phyloP scores from a whole-genome alignment of 345 rosid genomes.

The Xanthoceras sorbifolium region DNA sequence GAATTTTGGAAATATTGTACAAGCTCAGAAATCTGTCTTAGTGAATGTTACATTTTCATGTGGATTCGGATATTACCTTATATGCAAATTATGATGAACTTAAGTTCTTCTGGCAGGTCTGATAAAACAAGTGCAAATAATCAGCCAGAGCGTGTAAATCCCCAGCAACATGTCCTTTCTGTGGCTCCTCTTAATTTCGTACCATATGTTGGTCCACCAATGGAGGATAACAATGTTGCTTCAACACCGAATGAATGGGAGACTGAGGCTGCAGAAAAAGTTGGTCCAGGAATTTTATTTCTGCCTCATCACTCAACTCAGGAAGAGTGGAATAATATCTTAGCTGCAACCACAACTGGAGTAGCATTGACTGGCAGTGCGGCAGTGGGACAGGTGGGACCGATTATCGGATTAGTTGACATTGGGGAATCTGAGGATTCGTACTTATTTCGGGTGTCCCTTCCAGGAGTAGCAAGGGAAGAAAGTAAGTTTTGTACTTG shows the following conservation, averaged over 20 bases:
- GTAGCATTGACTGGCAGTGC: conserved; percentile 72
- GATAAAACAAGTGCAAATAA: conserved; percentile 22
- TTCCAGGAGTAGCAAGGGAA: conserved; percentile 43
- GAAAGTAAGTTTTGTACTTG: conserved; percentile 41
- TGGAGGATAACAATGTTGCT: conserved; percentile 22
- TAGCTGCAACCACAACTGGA: conserved; percentile 41
- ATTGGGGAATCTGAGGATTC: conserved; percentile 64
- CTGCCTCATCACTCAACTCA: conserved; percentile 48
- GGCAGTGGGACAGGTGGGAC: conserved; percentile 64
- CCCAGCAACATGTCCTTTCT: conserved; percentile 38
- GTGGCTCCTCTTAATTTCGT: conserved; percentile 67
- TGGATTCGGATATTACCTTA: not conserved
- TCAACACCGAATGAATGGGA: conserved; percentile 24
- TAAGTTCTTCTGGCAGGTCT: conserved; percentile 32
- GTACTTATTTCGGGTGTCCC: conserved; percentile 13
- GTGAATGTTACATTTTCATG: conserved; percentile 9
- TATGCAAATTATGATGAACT: conserved; percentile 26
- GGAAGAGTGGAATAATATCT: conserved; percentile 42
- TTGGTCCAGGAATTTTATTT: conserved; percentile 51
- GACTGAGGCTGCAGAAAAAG: conserved; percentile 30
- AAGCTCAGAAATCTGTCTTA: not conserved
- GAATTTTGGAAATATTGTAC: not conserved
- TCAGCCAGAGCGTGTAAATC: conserved; percentile 27
- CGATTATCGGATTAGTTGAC: conserved; percentile 53
- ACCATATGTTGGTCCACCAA: conserved; percentile 63